Base-by-base conservation (phyloP, 2,329 filamentous ascomycete genomes). In the Verticillium isaacii region DNA sequence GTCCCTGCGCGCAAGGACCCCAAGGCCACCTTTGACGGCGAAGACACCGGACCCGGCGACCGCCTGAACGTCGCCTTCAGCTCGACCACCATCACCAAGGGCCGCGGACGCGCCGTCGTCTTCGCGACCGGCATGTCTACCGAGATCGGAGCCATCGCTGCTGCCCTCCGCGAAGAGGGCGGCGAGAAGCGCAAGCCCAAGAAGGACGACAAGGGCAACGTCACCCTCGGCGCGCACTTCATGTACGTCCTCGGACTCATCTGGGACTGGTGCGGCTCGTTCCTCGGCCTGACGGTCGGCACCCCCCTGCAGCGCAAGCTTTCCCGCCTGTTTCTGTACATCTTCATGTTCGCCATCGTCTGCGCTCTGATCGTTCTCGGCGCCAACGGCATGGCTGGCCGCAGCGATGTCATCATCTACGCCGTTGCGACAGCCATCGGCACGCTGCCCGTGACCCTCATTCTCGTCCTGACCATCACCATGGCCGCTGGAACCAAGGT, bases 231-330 rank as follows among this genome's bases (percentile, higher is more conserved):
- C 8, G 57, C 37, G 1, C 64, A 25, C 6, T n/a, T 54, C 25
- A 61, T 57, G 12, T 56, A 54, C 58, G 56, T 32, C 34, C n/a
- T 63, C 17, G 41, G 58, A 11, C 62, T 60, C 29, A 58, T 61
- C 2, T 57, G 56, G 12, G 66, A 68, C 4, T 63, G 59, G 5
- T 5, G 69, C 5, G 71, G 72, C 5, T 71, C 77, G 58, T 80
- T 83, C 64, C 79, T 84, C 34, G 81, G 76, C 8, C 67, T 78
- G 23, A 72, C 67, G 1, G 71, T 85, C n/a, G 88, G 88, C 29
- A 91, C 89, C 4, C 89, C 89, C 1, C 77, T 91, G 41, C 87
- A 90, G 70, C 83, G 85, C 63, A 89, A 88, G 69, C 76, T 91
- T 58, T 86, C 84, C 66, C 86, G 88, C 69, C 82, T 91, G 58